Evolutionary conservation across 495 filamentous ascomycete genomes (phyloP), one percentile per base, ranked within the genome.

Genomic region (Talaromyces wortmannii): DNA sequence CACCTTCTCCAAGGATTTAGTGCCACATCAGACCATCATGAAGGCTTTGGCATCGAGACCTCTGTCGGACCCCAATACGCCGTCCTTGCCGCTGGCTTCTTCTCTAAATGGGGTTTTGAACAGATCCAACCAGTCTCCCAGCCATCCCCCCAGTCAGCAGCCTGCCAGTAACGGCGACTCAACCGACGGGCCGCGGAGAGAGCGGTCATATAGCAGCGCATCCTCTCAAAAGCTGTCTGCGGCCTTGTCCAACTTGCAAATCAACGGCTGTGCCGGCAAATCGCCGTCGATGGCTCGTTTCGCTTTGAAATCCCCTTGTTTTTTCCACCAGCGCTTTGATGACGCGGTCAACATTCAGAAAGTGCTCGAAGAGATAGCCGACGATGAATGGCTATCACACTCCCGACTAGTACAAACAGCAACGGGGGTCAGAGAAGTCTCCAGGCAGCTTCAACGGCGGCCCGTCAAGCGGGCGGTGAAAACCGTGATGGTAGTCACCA

Each of bases 401-500:
- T 95, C 90, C 3, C 84, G 91, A 29, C 78, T 98, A 31, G 85
- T 97, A 50, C 92, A 96, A 69, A 98, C 95, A 0, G 95, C 95
- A 31, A 92, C 90, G 0, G 87, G 90, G 17, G 95, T 98, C 8
- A 82, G 94, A 6, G 94, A 98, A 67, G 91, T 97, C 2, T 92
- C 91, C 2, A 90, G 91, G 67, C 94, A 97, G 69, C 76, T 98
- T 48, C 90, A 94, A 69, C 83, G 92, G 44, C 78, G 88, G 31
- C 91, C 91, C 12, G 89, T 97, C 70, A 90, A 86, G 66, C 83
- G 90, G 49, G 91, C 89, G 1, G 91, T 97, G 33, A 81, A 80
- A 55, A 96, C 86, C 67, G 82, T 98, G 55, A 95, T 98, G 90
- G 91, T 98, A 59, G 83, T 98, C 31, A 98, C 95, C 55, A 98